These are phyloP conservation scores for Euphorbia peplus DNA, from an alignment of 345 rosid species.

Conservation along the genomic window DNA sequence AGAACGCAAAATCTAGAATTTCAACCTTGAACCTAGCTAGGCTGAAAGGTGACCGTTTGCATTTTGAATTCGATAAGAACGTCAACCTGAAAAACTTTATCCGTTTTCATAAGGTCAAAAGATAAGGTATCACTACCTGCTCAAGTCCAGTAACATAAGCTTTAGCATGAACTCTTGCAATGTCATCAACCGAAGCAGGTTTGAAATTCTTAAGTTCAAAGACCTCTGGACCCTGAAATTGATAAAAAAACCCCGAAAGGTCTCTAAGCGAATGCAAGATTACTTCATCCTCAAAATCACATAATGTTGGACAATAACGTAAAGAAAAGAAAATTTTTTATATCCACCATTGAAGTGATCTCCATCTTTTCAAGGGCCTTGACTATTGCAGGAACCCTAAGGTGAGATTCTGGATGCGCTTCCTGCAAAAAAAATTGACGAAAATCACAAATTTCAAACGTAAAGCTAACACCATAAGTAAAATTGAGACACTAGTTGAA, in stretches of 20 bases:
- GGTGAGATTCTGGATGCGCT: constrained; percentile 87
- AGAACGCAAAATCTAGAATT: neutral
- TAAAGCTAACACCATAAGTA: neutral
- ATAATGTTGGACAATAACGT: no score
- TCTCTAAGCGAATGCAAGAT: neutral
- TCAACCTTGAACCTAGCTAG: neutral
- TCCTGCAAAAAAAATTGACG: constrained; percentile 36
- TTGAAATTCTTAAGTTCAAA: constrained; percentile 63
- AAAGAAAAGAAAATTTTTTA: no score
- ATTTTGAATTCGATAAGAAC: neutral
- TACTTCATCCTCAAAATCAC: neutral
- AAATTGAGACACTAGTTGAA: neutral
- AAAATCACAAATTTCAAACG: neutral
- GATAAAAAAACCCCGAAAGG: constrained; percentile 16
- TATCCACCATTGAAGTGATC: constrained; percentile 68
- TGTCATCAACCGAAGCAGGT: constrained; percentile 73
- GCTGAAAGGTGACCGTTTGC: neutral
- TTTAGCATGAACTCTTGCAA: constrained; percentile 69
- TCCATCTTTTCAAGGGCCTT: constrained; percentile 71
- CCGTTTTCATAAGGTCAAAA: neutral
- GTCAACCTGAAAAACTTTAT: neutral
- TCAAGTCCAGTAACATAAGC: constrained; percentile 82
- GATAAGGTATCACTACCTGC: constrained; percentile 47
- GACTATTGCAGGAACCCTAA: constrained; percentile 88
- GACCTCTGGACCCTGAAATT: constrained; percentile 69